Base-by-base conservation (phyloP, 2,329 filamentous ascomycete species). In the Hypoxylon sp. region DNA sequence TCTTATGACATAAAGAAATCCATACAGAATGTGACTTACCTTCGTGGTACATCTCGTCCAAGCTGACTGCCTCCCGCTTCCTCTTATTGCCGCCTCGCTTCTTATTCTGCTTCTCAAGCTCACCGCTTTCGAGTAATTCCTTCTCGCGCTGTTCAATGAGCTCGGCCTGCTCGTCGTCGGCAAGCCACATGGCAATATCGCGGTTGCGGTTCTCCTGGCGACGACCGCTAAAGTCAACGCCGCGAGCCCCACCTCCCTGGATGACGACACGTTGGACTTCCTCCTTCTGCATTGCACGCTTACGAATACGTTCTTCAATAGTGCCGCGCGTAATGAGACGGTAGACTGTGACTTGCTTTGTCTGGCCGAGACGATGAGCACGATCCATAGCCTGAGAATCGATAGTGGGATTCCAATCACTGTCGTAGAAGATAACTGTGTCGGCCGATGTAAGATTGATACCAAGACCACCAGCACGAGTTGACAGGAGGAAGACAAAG, bases 351-450 rank as follows among this genome's bases (percentile, higher is more conserved):
- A 99, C 96, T 81, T 99, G 96, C 73, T 89, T 90, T 1, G 95
- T 98, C 81, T 99, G 95, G 54, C 96, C 96, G 37, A 99, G 88
- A 88, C 96, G 93, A 88, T 99, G 96, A 11, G 96, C 96, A 80
- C 96, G 92, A 81, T 99, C 96, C 96, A 98, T 98, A 81, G 96
- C 96, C 80, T 99, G 96, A 59, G 93, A 97, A 80, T 99, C 96
- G 77, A 98, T 98, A 3, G 96, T 98, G 0, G 96, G 96, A 80
- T 99, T 99, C 96, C 96, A 99, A 80, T 99, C 96, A 10, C 94
- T 97, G 79, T 99, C 96, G 86, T 99, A 99, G 84, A 99, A 99
- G 81, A 99, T 98, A 82, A 99, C 96, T 0, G 96, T 99, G 79
- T 99, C 96, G 19, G 96, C 96, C 58, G 93, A 92, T 5, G 96